A percentile compares a stretch with the other conserved stretches of the same genome.
Evolutionary conservation across 2,329 filamentous ascomycete genomes (phyloP).

Genomic region (Colletotrichum zoysiae): DNA sequence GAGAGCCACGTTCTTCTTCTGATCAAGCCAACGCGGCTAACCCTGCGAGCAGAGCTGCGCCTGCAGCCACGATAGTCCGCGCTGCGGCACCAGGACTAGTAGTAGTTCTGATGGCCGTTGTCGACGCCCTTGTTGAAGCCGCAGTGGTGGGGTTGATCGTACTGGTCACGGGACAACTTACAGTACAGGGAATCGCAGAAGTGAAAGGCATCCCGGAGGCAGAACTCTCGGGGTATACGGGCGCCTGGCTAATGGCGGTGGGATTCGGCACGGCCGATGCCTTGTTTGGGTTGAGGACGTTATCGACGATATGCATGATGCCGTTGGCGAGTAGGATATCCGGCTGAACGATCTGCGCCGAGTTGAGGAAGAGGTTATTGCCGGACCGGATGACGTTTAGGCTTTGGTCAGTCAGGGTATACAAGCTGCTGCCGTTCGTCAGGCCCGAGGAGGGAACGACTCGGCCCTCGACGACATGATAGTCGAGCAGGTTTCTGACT

Average conservation of each 20-base stretch:
- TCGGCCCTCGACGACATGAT: slow-evolving; percentile 68
- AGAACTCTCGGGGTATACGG: slow-evolving; percentile 48
- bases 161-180: slow-evolving; percentile 53
- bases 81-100: slow-evolving; percentile 29
- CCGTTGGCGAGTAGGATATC: slow-evolving; percentile 69
- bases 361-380: slow-evolving; percentile 64
- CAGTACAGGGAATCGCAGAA: slow-evolving; percentile 57
- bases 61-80: slow-evolving; percentile 25
- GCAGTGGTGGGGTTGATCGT: slow-evolving; percentile 43
- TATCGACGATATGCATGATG: slow-evolving; percentile 70
- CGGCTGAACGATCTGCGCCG: slow-evolving; percentile 64
- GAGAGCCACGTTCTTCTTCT: neutral
- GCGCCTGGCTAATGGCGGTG: slow-evolving; percentile 50
- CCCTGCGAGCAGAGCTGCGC: slow-evolving; percentile 28
- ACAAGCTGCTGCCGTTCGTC: slow-evolving; percentile 44
- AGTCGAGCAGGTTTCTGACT: slow-evolving; percentile 62
- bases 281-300: slow-evolving; percentile 60
- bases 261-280: slow-evolving; percentile 53
- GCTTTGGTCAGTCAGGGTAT: slow-evolving; percentile 57
- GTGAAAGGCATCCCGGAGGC: slow-evolving; percentile 53
- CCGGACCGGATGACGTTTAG: slow-evolving; percentile 56
- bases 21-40: slow-evolving; percentile 26
- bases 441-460: slow-evolving; percentile 64
- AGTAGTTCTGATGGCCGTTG: slow-evolving; percentile 47
- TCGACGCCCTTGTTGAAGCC: slow-evolving; percentile 43